Evolutionary conservation across 2,329 filamentous ascomycete genomes (phyloP).

Genomic region (Lasiodiplodia citricola): DNA sequence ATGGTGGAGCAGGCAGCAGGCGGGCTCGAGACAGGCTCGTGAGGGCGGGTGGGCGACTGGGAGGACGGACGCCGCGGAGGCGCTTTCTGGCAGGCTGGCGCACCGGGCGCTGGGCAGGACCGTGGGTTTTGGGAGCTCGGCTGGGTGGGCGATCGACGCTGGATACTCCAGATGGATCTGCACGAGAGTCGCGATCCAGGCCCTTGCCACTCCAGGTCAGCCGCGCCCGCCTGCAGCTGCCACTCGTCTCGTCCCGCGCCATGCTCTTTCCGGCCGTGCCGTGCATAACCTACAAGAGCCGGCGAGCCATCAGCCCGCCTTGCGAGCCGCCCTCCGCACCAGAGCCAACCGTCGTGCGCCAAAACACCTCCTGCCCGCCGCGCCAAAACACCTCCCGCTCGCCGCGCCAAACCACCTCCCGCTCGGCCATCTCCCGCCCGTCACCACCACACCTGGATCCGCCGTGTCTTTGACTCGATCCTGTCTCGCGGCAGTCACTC

Average conservation of each 20-base stretch:
- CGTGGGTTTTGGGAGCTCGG: conserved; percentile 11
- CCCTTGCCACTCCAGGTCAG: conserved; percentile 5
- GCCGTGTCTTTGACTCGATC: not conserved
- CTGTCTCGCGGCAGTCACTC: not conserved
- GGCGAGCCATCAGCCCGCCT: not conserved
- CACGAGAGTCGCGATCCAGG: conserved; percentile 12
- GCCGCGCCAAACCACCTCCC: not conserved
- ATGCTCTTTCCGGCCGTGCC: not conserved
- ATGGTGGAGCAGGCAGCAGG: not conserved
- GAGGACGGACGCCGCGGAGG: not conserved
- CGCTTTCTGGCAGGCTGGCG: not conserved
- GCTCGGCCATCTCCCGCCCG: not conserved
- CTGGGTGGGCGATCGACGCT: conserved; percentile 1
- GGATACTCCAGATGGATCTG: conserved; percentile 18
- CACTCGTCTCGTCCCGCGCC: not conserved
- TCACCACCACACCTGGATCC: not conserved
- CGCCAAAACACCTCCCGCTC: not conserved
- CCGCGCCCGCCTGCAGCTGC: not conserved
- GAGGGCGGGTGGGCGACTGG: not conserved
- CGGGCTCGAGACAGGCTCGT: not conserved
- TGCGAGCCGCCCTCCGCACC: too few relatives aligned
- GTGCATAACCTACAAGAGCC: not conserved
- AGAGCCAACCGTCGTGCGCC: too few relatives aligned
- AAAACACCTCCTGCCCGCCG: not conserved
- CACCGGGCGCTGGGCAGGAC: not conserved